Base-by-base conservation (phyloP, 192 early-diverging fungal species). In the Linnemannia elongata region DNA sequence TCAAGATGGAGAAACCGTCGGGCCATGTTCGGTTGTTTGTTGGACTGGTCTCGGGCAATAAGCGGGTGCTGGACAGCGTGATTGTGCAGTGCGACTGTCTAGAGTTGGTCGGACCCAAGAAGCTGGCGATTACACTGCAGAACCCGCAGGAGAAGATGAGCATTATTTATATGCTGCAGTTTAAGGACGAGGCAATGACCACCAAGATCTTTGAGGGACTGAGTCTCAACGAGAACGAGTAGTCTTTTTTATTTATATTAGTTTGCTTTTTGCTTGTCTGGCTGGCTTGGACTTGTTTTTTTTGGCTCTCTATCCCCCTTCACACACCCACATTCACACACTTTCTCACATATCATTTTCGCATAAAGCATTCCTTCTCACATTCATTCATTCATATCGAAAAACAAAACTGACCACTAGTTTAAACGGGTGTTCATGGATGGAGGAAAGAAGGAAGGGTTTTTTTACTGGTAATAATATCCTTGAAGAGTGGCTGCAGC, bases 121-220 rank as follows among this genome's bases (percentile, higher is more conserved):
- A 89, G 13, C 55, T 93, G n/a, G 88, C 92, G 0, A 89, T 92
- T 63, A 90, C 90, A 30, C 74, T 93, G 80, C 82, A 81, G 55
- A 88, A 89, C 57, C 83, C 88, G 20, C 69, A 83, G 49, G 80
- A 86, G 45, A 90, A 87, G 71, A 82, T 89, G 74, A 88, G 89
- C 42, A 87, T 89, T 44, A 88, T 93, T 13, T 93, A 93, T 66
- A 88, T 93, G 90, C 44, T 93, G 13, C 91, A 93, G 60, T 82
- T 93, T 75, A 91, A 90, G 75, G 92, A 93, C 17, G 92, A 93
- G 30, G 55, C 77, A 70, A 88, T 86, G 17, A 83, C 88, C 22
- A 76, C 52, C 12, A 91, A 93, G 82, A 89, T 89, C 30, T 91
- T 84, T 81, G 89, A 92, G 24, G 85, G 83, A 22, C 77, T 92